Evolutionary conservation across 1,284 basidiomycete genomes (phyloP), one percentile per base, ranked within the genome.

Genomic region (Cutaneotrichosporon mucoides): DNA sequence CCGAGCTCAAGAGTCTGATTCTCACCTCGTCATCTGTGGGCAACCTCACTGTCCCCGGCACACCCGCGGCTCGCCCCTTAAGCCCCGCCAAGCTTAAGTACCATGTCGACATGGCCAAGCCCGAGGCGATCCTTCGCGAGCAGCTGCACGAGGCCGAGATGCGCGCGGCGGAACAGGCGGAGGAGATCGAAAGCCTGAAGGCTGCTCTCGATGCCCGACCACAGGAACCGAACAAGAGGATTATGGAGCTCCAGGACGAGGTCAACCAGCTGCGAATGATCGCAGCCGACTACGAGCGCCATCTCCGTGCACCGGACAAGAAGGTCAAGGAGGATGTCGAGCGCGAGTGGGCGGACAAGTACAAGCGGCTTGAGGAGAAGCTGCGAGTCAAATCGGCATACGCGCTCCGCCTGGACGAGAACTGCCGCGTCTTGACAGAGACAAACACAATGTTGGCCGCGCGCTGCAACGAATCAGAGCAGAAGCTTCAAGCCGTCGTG

Each of bases 1-100:
- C 87, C 59, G 90, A 93, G 75, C 80, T 94, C 50, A 91, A 89
- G 61, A 90, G 88, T 70, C 81, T 93, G 51, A 94, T 93, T 68
- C 78, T 94, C 63, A 93, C 90, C 3, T 90, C 88, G 64, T 85
- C 88, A 65, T 88, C 84, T 1, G 84, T 93, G 7, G 53, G 55
- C 34, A 46, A 24, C 40, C 43, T 38, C 16, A 15, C 44, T 0
- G 43, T 38, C 9, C 36, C 42, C 4, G 49, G 57, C 36, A 47
- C 47, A 6, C 40, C 85, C 88, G 63, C 86, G 2, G 57, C 87
- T 35, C 80, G 88, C 15, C 88, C 90, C 0, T 81, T 81, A 8
- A 91, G 88, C 73, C 91, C 91, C 0, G 83, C 83, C 47, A 92
- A 92, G 79, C 79, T 91, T 41, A 70, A 70, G 52, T 73, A 73